Percentiles rank a stretch among this genome's conserved stretches.
Conservation (phyloP, 2,329 filamentous ascomycete genomes). For the Cladophialophora bantiana region DNA sequence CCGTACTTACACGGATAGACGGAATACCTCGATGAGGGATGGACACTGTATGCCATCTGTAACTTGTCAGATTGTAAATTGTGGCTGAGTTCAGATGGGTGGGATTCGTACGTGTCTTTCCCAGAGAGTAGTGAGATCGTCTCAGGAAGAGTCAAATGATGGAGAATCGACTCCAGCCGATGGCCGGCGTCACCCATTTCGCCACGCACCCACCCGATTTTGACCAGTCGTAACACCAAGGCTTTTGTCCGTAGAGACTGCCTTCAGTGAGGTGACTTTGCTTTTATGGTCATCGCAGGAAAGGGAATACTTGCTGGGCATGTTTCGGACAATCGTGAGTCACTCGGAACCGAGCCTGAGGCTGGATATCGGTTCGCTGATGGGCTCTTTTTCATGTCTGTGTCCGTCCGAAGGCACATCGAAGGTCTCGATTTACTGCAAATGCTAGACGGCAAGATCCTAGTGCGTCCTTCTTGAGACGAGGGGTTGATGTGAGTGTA, state of each 20-base stretch:
- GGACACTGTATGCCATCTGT: conserved; percentile 6
- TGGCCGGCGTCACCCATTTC: conserved; percentile 4
- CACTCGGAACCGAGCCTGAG: background rate
- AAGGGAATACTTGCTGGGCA: background rate
- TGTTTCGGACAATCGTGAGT: background rate
- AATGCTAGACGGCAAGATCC: background rate
- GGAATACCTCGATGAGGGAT: conserved; percentile 4
- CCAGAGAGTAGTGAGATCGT: conserved; percentile 11
- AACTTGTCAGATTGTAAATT: background rate
- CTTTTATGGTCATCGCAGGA: background rate
- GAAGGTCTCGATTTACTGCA: conserved; percentile 1
- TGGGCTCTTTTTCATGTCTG: background rate
- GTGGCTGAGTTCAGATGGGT: background rate
- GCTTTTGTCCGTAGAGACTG: background rate
- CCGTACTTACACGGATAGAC: background rate
- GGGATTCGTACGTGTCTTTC: conserved; percentile 5
- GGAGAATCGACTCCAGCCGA: conserved; percentile 7
- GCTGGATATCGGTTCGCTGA: background rate
- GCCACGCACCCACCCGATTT: background rate
- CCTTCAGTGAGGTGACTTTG: conserved; percentile 1
- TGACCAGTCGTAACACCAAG: background rate
- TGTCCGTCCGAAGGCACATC: background rate
- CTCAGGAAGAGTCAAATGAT: conserved; percentile 9
- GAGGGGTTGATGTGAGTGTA: background rate
- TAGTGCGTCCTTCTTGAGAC: background rate